Percentiles rank a stretch among this genome's conserved stretches.
These are phyloP conservation scores for Hyaloscypha bicolor DNA, from an alignment of 495 filamentous ascomycete species.

Conservation along the genomic window DNA sequence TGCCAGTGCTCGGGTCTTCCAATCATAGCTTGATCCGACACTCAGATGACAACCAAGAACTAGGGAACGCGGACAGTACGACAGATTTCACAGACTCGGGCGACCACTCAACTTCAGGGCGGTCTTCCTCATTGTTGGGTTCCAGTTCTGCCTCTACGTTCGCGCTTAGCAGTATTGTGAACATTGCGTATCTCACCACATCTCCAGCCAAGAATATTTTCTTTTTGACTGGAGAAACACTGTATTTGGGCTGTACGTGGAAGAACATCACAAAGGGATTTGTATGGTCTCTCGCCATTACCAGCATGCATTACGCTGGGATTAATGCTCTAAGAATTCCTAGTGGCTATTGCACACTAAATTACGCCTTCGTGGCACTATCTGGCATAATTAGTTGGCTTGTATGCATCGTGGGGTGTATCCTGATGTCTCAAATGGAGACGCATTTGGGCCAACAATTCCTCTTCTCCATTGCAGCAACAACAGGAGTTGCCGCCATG, in stretches of 20 bases:
- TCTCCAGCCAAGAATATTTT: constrained; percentile 33
- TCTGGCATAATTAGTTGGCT: constrained; percentile 34
- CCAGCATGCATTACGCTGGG: constrained; percentile 35
- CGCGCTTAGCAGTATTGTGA: constrained; percentile 29
- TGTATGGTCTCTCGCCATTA: constrained; percentile 34
- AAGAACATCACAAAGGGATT: constrained; percentile 32
- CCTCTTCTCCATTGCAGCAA: constrained; percentile 31
- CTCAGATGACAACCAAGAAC: neutral
- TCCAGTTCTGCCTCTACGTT: constrained; percentile 26
- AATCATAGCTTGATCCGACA: neutral
- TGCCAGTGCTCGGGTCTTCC: neutral
- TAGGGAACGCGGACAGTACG: constrained; percentile 8
- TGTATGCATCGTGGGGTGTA: constrained; percentile 33
- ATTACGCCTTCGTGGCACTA: constrained; percentile 26
- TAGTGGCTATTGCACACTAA: constrained; percentile 24
- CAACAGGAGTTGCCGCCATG: constrained; percentile 32
- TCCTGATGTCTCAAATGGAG: constrained; percentile 34
- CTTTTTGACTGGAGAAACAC: constrained; percentile 31
- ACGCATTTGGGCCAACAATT: constrained; percentile 31
- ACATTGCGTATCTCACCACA: constrained; percentile 29
- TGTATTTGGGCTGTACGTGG: constrained; percentile 28
- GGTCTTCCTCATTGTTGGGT: constrained; percentile 28
- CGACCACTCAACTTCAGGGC: constrained; percentile 23
- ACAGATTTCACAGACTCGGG: constrained; percentile 12
- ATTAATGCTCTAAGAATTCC: constrained; percentile 33